Percentiles rank a stretch among this genome's conserved stretches.
Evolutionary conservation across 495 filamentous ascomycete genomes (phyloP).

Genomic region (Lineolata rhizophorae): DNA sequence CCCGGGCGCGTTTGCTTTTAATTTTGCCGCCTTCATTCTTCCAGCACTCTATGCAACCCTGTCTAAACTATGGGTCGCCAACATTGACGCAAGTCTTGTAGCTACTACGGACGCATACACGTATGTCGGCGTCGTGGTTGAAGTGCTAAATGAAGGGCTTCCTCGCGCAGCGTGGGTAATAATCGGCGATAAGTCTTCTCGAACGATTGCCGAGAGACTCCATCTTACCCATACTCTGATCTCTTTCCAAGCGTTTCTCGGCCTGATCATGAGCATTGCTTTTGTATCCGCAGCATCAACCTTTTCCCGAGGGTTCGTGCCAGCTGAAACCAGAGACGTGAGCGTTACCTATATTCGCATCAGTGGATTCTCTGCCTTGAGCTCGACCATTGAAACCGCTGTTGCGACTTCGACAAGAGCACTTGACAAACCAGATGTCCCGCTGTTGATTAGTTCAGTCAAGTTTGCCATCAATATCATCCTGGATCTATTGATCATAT

Average conservation of each 20-base stretch:
- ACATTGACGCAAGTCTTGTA: constrained; percentile 41
- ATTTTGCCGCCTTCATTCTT: constrained; percentile 38
- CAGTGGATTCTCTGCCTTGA: constrained; percentile 35
- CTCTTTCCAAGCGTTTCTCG: constrained; percentile 31
- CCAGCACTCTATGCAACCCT: constrained; percentile 50
- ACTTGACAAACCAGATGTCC: constrained; percentile 51
- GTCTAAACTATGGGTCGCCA: constrained; percentile 52
- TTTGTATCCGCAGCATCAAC: constrained; percentile 30
- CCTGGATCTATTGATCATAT: constrained; percentile 48
- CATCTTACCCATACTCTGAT: constrained; percentile 43
- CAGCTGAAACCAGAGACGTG: constrained; percentile 27
- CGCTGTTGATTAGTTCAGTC: constrained; percentile 39
- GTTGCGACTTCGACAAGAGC: constrained; percentile 39
- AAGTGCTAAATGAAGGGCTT: constrained; percentile 56
- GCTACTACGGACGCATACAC: constrained; percentile 46
- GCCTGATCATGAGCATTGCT: constrained; percentile 36
- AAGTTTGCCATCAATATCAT: constrained; percentile 47
- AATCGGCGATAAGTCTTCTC: constrained; percentile 42
- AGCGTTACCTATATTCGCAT: constrained; percentile 46
- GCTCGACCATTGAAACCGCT: constrained; percentile 39
- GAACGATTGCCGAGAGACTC: constrained; percentile 28
- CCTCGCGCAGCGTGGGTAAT: constrained; percentile 45
- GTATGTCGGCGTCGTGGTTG: constrained; percentile 37
- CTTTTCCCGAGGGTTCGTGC: constrained; percentile 42
- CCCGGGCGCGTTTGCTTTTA: constrained; percentile 36